A percentile compares a stretch with the other conserved stretches of the same genome.
Evolutionary conservation across 805 yeast species (phyloP).

Genomic region (Wickerhamiella bombiphila): DNA sequence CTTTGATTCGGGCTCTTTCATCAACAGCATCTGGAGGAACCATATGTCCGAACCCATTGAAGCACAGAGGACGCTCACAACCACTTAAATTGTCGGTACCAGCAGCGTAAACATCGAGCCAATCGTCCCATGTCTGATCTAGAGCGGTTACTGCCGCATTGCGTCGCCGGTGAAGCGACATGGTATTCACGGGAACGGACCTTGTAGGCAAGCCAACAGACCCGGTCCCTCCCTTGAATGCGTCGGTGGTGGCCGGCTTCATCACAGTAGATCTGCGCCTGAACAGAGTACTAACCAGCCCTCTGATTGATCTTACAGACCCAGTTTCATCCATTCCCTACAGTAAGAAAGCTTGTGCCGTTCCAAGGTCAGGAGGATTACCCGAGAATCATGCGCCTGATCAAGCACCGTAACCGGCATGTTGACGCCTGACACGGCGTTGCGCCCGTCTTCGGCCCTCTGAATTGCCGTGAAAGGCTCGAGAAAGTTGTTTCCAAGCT

Average conservation of each 20-base stretch:
- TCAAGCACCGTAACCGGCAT: too few species aligned
- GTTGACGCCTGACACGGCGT: conserved; percentile 17
- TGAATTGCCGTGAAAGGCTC: conserved; percentile 55
- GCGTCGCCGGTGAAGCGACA: neutral
- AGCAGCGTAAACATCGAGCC: conserved; percentile 12
- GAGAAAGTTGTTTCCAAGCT: conserved; percentile 66
- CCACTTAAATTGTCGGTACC: conserved; percentile 16
- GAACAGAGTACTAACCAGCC: too few species aligned
- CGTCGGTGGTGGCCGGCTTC: too few species aligned
- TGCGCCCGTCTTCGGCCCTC: conserved; percentile 25
- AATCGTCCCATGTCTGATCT: conserved; percentile 17
- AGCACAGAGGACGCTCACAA: conserved; percentile 42
- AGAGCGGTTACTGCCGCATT: conserved; percentile 5
- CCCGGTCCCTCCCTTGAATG: too few species aligned
- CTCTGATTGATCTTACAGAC: too few species aligned
- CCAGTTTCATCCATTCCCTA: too few species aligned
- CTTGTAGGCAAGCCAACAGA: too few species aligned
- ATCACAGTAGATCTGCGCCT: too few species aligned
- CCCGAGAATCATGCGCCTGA: too few species aligned
- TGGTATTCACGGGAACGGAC: too few species aligned
- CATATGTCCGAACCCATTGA: conserved; percentile 33
- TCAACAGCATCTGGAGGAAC: conserved; percentile 45
- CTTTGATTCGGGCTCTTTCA: conserved; percentile 33
- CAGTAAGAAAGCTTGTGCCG: too few species aligned
- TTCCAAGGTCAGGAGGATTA: too few species aligned